A percentile compares a stretch with the other conserved stretches of the same genome.
Evolutionary conservation across 2,329 filamentous ascomycete species (phyloP).

Genomic region (Monosporascus ibericus): DNA sequence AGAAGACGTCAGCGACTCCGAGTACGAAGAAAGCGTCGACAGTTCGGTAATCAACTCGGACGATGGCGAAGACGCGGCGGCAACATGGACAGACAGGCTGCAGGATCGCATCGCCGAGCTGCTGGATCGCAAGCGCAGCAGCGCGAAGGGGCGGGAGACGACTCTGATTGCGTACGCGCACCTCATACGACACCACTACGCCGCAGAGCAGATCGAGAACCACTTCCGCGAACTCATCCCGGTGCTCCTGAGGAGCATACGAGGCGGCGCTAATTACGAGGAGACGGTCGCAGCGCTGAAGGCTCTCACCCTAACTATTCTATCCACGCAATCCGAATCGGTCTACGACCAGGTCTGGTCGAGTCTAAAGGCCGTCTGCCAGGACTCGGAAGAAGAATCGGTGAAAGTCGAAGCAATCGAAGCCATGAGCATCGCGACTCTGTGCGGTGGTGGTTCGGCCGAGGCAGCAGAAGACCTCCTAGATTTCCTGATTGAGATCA

Average conservation of each 20-base stretch:
- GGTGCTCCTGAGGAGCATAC: conserved; percentile 65
- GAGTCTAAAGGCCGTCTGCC: conserved; percentile 55
- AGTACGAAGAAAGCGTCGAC: conserved; percentile 41
- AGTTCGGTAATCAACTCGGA: conserved; percentile 52
- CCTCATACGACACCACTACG: conserved; percentile 62
- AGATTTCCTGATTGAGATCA: conserved; percentile 69
- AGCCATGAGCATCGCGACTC: conserved; percentile 63
- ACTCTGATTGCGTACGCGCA: conserved; percentile 56
- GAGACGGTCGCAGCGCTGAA: conserved; percentile 67
- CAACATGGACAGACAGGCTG: conserved; percentile 57
- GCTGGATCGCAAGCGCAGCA: conserved; percentile 70
- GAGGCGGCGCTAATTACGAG: conserved; percentile 58
- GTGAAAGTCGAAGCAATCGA: conserved; percentile 69
- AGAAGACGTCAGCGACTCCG: conserved; percentile 51
- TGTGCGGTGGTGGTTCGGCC: conserved; percentile 68
- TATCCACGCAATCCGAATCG: conserved; percentile 59
- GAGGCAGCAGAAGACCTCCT: conserved; percentile 66
- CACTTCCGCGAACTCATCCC: conserved; percentile 56
- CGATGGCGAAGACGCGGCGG: conserved; percentile 53
- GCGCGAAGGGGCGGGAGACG: conserved; percentile 62
- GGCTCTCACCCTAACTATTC: conserved; percentile 63
- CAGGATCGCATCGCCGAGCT: conserved; percentile 65
- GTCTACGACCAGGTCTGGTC: conserved; percentile 58
- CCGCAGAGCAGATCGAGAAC: conserved; percentile 53
- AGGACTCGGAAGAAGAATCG: conserved; percentile 58